A percentile compares a stretch with the other conserved stretches of the same genome.
Evolutionary conservation across 2,329 filamentous ascomycete genomes (phyloP).

Genomic region (Phialophora chinensis): DNA sequence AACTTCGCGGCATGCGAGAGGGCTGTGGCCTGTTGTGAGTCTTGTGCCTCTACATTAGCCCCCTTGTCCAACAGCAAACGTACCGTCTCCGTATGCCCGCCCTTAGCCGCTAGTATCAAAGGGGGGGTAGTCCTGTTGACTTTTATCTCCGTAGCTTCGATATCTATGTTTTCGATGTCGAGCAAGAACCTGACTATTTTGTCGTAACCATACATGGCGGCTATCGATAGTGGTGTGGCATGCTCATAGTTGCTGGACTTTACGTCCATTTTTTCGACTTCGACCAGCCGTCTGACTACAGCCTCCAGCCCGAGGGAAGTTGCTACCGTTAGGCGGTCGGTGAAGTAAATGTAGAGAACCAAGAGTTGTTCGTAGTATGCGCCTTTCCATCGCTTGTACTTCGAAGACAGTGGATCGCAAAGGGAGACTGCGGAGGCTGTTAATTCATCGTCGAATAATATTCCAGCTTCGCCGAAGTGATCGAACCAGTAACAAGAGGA

Average conservation of each 20-base stretch:
- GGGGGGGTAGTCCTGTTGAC: too few species aligned
- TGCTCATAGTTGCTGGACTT: too few species aligned
- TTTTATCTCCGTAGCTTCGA: too few species aligned
- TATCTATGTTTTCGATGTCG: not conserved
- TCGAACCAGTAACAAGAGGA: not conserved
- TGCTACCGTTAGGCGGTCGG: not conserved
- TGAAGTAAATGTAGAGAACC: too few species aligned
- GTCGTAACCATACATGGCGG: not conserved
- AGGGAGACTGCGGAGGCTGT: not conserved
- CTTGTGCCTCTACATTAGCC: not conserved
- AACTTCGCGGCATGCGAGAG: too few species aligned
- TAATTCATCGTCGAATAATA: not conserved
- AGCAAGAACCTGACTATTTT: not conserved
- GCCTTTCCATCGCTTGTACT: too few species aligned
- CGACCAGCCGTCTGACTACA: not conserved
- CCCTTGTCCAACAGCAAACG: conserved; percentile 13
- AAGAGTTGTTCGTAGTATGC: too few species aligned
- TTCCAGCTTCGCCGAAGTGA: not conserved
- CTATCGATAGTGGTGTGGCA: not conserved
- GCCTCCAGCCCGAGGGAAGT: not conserved
- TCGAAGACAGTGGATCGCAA: not conserved
- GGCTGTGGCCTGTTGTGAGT: too few species aligned
- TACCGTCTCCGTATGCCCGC: conserved; percentile 15
- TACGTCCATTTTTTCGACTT: not conserved
- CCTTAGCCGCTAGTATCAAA: conserved; percentile 2